Evolutionary conservation across 1,284 basidiomycete species (phyloP).

Genomic region (Fomitopsis pinicola): DNA sequence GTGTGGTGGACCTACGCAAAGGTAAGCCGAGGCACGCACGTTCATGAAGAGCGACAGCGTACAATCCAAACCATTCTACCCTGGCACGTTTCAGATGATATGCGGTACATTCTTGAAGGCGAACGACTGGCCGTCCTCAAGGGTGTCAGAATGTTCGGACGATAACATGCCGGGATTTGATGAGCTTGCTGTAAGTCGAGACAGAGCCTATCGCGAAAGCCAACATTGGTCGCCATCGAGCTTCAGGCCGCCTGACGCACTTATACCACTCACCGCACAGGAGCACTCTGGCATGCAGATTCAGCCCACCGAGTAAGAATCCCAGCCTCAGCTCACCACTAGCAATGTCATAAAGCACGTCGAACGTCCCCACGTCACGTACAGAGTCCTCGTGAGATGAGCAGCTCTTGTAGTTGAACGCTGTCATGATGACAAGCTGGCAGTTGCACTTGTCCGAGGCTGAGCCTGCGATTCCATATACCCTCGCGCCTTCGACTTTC

Average conservation of each 20-base stretch:
- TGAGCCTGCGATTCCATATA: constrained; percentile 80
- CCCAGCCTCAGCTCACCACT: constrained; percentile 77
- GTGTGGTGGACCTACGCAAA: constrained; percentile 57
- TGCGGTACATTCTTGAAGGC: constrained; percentile 57
- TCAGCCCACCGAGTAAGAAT: constrained; percentile 67
- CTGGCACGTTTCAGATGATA: constrained; percentile 71
- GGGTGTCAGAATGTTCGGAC: not conserved
- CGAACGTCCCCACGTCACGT: constrained; percentile 55
- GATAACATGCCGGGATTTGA: no score
- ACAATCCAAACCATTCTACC: constrained; percentile 84
- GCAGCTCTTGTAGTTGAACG: constrained; percentile 83
- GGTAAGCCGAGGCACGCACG: not conserved
- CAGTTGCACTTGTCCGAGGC: constrained; percentile 81
- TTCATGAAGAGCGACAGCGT: constrained; percentile 18
- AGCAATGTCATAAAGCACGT: constrained; percentile 87
- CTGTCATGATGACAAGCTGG: constrained; percentile 78
- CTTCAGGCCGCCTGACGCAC: no score
- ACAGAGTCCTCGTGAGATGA: constrained; percentile 68
- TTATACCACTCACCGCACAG: constrained; percentile 53
- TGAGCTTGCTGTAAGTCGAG: constrained; percentile 61
- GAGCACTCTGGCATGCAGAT: constrained; percentile 73
- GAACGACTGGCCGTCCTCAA: constrained; percentile 36
- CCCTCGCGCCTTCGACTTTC: constrained; percentile 68
- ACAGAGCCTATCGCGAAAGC: constrained; percentile 56
- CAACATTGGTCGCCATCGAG: not conserved